Conservation (phyloP, 371 early-diverging fungal genomes). For the Entomophthora muscae region DNA sequence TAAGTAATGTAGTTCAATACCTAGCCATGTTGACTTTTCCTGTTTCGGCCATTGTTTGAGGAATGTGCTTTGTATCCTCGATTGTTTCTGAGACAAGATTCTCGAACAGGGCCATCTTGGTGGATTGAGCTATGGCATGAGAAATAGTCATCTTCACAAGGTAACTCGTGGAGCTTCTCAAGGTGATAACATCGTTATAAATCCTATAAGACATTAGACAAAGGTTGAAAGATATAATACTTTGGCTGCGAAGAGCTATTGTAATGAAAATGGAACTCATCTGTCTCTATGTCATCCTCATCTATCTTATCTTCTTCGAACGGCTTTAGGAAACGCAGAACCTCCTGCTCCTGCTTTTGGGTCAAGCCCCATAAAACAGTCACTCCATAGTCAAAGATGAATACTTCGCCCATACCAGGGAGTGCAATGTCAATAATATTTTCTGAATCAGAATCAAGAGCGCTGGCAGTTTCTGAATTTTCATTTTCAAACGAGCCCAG, state of each 20-base stretch:
- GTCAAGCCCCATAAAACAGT: constrained; percentile 91
- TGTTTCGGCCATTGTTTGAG: constrained; percentile 60
- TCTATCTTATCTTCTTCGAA: constrained; percentile 48
- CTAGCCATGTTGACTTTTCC: constrained; percentile 60
- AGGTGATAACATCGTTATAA: constrained; percentile 36
- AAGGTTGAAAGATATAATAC: constrained; percentile 13
- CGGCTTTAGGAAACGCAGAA: constrained; percentile 49
- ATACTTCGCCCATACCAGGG: constrained; percentile 46
- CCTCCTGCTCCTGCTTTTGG: constrained; percentile 58
- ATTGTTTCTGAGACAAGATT: constrained; percentile 65
- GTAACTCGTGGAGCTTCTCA: constrained; percentile 50
- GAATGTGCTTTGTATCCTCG: constrained; percentile 67
- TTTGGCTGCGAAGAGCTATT: constrained; percentile 53
- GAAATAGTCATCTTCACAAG: constrained; percentile 73
- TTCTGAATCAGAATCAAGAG: constrained; percentile 9
- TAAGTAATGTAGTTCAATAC: constrained; percentile 12
- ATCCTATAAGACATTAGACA: constrained; percentile 14
- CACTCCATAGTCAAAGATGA: constrained; percentile 86
- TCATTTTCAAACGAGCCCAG: not conserved
- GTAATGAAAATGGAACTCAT: constrained; percentile 84
- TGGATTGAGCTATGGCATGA: constrained; percentile 74
- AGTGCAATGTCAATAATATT: constrained; percentile 14
- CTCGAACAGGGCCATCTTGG: constrained; percentile 68
- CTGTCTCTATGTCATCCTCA: constrained; percentile 62
- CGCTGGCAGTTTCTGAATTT: not conserved